Conservation (phyloP, 2,329 filamentous ascomycete genomes). For the Aspergillus sp. region DNA sequence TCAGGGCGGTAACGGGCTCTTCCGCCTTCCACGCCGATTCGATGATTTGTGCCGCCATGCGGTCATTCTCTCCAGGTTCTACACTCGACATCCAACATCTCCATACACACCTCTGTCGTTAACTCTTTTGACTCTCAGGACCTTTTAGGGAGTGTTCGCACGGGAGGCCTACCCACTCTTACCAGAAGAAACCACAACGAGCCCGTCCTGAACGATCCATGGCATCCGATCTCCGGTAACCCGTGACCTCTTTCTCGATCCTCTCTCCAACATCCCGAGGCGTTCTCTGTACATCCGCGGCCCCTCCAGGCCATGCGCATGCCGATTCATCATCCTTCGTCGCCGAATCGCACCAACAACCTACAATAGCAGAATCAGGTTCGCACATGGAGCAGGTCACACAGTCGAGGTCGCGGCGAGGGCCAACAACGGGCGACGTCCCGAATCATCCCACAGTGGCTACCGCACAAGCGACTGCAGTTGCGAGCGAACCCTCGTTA, state of each 20-base stretch:
- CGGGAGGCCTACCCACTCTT: neutral
- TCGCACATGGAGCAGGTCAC: conserved; percentile 32
- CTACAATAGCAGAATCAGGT: conserved; percentile 15
- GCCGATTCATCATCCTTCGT: conserved; percentile 13
- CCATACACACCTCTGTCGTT: no score
- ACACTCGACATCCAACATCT: neutral
- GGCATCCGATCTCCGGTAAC: conserved; percentile 27
- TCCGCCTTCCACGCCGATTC: conserved; percentile 13
- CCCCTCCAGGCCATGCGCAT: conserved; percentile 28
- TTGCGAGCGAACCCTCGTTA: conserved; percentile 14
- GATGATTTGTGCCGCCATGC: conserved; percentile 14
- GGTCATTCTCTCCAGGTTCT: conserved; percentile 11
- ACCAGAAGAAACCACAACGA: neutral
- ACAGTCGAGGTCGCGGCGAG: conserved; percentile 20
- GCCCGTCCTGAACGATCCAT: conserved; percentile 7
- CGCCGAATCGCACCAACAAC: conserved; percentile 8
- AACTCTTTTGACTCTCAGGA: no score
- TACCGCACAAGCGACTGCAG: conserved; percentile 13
- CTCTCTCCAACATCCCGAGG: conserved; percentile 7
- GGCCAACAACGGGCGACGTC: conserved; percentile 18
- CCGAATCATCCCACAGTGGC: conserved; percentile 13
- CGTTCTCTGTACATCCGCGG: conserved; percentile 20
- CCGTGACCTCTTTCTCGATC: conserved; percentile 22
- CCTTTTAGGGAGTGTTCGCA: no score
- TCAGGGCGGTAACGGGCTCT: conserved; percentile 22